Evolutionary conservation across 495 filamentous ascomycete genomes (phyloP).

Genomic region (Neurospora discreta): DNA sequence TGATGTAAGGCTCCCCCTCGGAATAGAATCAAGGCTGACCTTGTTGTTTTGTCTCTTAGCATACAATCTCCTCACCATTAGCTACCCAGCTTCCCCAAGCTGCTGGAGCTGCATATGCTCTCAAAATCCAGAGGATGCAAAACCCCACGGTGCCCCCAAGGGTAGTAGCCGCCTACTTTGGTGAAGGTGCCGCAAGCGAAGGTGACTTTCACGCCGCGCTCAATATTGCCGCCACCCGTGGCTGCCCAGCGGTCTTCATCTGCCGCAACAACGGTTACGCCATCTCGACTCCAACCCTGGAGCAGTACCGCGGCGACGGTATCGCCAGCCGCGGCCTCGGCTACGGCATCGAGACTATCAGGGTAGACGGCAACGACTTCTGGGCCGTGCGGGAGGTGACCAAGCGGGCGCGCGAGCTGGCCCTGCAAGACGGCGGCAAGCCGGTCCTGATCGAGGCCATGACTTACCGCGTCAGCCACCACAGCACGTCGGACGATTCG

Average conservation of each 20-base stretch:
- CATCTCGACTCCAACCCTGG: slow-evolving; percentile 86
- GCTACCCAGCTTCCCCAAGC: slow-evolving; percentile 96
- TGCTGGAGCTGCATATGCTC: slow-evolving; percentile 82
- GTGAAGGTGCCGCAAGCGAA: slow-evolving; percentile 94
- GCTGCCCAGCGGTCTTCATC: slow-evolving; percentile 86
- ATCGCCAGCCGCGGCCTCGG: slow-evolving; percentile 92
- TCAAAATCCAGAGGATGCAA: slow-evolving; percentile 73
- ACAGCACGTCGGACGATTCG: slow-evolving; percentile 95
- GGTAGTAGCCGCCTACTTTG: slow-evolving; percentile 85
- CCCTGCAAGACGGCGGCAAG: slow-evolving; percentile 63
- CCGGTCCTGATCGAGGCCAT: slow-evolving; percentile 90
- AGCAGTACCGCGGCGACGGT: slow-evolving; percentile 95
- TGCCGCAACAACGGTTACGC: slow-evolving; percentile 98
- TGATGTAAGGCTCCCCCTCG: no score
- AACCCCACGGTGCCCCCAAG: slow-evolving; percentile 53
- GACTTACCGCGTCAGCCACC: slow-evolving; percentile 94
- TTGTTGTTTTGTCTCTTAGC: slow-evolving; percentile 31
- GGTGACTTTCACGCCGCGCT: slow-evolving; percentile 96
- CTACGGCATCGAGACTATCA: slow-evolving; percentile 94
- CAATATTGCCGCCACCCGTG: slow-evolving; percentile 90
- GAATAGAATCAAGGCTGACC: neutral
- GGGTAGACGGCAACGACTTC: slow-evolving; percentile 95
- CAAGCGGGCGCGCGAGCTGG: slow-evolving; percentile 62
- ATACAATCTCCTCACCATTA: slow-evolving; percentile 86
- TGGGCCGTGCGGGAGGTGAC: slow-evolving; percentile 86